Conservation (phyloP, 345 rosid species). For the Alliaria petiolata region DNA sequence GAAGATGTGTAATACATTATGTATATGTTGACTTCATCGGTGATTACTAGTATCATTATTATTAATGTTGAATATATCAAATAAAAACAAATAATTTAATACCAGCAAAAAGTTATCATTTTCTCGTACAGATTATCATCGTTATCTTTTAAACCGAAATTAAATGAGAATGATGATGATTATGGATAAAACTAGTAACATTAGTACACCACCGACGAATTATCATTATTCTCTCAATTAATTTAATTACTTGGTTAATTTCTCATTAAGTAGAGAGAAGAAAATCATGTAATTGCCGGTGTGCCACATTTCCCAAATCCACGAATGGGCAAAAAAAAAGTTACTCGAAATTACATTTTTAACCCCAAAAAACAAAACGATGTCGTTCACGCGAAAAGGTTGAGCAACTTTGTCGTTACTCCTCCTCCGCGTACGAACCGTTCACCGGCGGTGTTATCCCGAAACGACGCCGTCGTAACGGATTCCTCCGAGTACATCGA, state of each 20-base stretch:
- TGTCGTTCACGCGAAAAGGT: conserved; percentile 43
- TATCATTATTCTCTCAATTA: conserved; percentile 17
- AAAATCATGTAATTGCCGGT: conserved; percentile 21
- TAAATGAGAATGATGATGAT: not conserved
- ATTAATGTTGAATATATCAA: not conserved
- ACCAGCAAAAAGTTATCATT: not conserved
- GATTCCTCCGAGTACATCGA: conserved; percentile 54
- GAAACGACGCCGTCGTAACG: conserved; percentile 35
- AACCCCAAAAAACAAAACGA: conserved; percentile 28
- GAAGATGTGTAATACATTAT: conserved; percentile 8
- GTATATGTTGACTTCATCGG: conserved; percentile 3
- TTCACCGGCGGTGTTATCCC: conserved; percentile 2
- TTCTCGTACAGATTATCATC: not conserved
- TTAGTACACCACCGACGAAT: conserved; percentile 18
- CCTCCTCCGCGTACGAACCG: conserved; percentile 21
- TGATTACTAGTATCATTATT: not conserved
- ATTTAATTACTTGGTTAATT: conserved; percentile 2
- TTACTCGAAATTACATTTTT: conserved; percentile 23
- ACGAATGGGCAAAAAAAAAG: not conserved
- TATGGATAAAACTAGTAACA: not conserved
- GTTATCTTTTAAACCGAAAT: not conserved
- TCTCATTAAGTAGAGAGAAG: not conserved
- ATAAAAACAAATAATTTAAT: not conserved
- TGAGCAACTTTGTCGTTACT: conserved; percentile 33
- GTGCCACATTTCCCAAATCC: not conserved